phyloP scores from a whole-genome alignment of 768 basidiomycete species.

The Cystobasidiopsis lactophilus region DNA sequence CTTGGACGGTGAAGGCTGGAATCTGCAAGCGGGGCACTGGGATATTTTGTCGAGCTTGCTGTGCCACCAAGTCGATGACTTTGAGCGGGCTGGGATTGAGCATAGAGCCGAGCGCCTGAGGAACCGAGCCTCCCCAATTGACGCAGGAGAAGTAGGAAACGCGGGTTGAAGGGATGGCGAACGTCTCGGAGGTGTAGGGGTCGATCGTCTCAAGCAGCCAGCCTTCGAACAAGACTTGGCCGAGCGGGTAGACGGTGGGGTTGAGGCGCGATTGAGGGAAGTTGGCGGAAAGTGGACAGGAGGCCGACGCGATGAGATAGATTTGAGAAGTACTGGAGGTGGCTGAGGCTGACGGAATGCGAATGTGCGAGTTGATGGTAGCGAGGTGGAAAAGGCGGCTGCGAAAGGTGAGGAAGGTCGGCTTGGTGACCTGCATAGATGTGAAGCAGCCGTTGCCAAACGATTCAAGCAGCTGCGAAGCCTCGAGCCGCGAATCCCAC shows the following conservation, averaged over 20 bases:
- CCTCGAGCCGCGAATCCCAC: slow-evolving; percentile 74
- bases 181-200: slow-evolving; percentile 80
- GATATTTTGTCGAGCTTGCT: slow-evolving; percentile 42
- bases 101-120: slow-evolving; percentile 60
- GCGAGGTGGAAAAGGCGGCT: slow-evolving; percentile 70
- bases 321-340: slow-evolving; percentile 34
- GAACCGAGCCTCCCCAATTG: slow-evolving; percentile 68
- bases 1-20: slow-evolving; percentile 36
- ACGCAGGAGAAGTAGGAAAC: slow-evolving; percentile 66
- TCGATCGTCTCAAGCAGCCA: slow-evolving; percentile 95
- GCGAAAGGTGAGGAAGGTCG: slow-evolving; percentile 60
- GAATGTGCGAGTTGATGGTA: slow-evolving; percentile 37
- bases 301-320: slow-evolving; percentile 63
- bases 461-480: slow-evolving; percentile 44
- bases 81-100: slow-evolving; percentile 58
- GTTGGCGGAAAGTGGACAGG: slow-evolving; percentile 21
- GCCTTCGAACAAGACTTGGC: slow-evolving; percentile 65
- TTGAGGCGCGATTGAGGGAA: slow-evolving; percentile 44
- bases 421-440: slow-evolving; percentile 39
- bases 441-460: slow-evolving; percentile 57
- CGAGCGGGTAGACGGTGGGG: slow-evolving; percentile 46
- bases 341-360: slow-evolving; percentile 22
- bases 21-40: slow-evolving; percentile 46
- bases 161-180: slow-evolving; percentile 74
- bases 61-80: slow-evolving; percentile 50